phyloP scores from a whole-genome alignment of 495 filamentous ascomycete genomes.

The Aspergillus conjunctus region DNA sequence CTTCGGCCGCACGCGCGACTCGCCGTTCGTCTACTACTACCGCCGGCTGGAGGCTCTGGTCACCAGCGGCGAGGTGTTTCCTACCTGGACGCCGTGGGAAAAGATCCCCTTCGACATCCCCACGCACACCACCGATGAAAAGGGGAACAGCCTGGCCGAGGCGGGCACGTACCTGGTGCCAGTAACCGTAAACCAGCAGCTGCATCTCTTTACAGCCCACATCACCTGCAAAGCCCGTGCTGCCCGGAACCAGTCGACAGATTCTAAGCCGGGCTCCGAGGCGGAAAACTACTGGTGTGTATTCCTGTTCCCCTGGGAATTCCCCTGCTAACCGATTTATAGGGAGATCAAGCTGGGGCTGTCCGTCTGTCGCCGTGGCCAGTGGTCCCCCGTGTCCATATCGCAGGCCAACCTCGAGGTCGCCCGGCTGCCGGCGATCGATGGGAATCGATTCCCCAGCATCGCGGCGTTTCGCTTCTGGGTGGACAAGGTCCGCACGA shows the following conservation, averaged over 20 bases:
- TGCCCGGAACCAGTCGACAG: background rate
- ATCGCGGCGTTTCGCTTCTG: background rate
- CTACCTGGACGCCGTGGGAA: background rate
- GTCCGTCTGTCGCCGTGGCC: background rate
- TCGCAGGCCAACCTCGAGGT: background rate
- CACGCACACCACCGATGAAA: background rate
- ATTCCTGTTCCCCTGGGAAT: too few species aligned
- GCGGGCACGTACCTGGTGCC: slow-evolving; percentile 3
- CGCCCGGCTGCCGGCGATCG: background rate
- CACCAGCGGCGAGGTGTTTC: background rate
- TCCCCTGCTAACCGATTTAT: too few species aligned
- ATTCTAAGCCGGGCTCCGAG: background rate
- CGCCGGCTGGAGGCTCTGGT: background rate
- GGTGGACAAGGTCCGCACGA: too few species aligned
- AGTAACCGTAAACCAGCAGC: background rate
- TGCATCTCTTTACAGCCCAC: slow-evolving; percentile 8
- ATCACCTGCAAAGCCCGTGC: background rate
- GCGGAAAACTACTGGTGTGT: background rate
- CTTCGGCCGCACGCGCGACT: background rate
- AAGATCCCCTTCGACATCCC: background rate
- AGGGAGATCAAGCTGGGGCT: background rate
- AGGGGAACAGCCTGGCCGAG: background rate
- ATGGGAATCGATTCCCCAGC: background rate
- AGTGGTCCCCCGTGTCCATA: background rate
- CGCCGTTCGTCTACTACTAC: background rate